Evolutionary conservation across 2,329 filamentous ascomycete genomes (phyloP).

Genomic region (Helotiales sp.): DNA sequence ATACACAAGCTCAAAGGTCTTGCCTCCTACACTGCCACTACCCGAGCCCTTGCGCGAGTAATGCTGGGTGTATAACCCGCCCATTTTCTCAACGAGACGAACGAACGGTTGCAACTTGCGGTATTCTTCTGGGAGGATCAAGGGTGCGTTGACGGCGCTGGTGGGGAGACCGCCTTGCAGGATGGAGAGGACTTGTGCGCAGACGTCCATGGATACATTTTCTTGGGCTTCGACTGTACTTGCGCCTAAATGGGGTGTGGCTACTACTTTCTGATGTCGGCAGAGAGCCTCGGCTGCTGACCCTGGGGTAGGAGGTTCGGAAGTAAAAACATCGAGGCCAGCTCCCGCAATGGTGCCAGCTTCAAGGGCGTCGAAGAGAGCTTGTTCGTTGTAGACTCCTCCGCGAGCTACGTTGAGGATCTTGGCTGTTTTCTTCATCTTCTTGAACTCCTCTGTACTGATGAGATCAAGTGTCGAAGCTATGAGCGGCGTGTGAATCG

Average conservation of each 20-base stretch:
- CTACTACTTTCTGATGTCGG: conserved; percentile 72
- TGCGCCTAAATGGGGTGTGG: conserved; percentile 80
- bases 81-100: conserved; percentile 77
- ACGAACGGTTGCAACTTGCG: conserved; percentile 79
- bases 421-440: conserved; percentile 75
- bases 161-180: conserved; percentile 75
- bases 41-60: conserved; percentile 50
- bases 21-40: conserved; percentile 55
- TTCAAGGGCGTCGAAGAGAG: conserved; percentile 72
- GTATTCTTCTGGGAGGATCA: conserved; percentile 82
- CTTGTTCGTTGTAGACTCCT: conserved; percentile 79
- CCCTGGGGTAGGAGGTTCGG: conserved; percentile 67
- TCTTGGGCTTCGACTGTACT: conserved; percentile 84
- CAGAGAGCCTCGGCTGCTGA: conserved; percentile 68
- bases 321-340: conserved; percentile 79
- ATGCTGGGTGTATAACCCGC: conserved; percentile 78
- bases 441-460: conserved; percentile 65
- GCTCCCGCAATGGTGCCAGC: conserved; percentile 75
- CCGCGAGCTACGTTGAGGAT: conserved; percentile 82
- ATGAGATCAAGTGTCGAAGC: conserved; percentile 79
- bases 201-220: conserved; percentile 83
- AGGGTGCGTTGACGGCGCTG: conserved; percentile 78
- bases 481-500: conserved; percentile 80
- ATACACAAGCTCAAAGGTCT: conserved; percentile 77
- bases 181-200: conserved; percentile 77